phyloP scores from a whole-genome alignment of 202 grass and related monocot species.

The Setaria viridis region DNA sequence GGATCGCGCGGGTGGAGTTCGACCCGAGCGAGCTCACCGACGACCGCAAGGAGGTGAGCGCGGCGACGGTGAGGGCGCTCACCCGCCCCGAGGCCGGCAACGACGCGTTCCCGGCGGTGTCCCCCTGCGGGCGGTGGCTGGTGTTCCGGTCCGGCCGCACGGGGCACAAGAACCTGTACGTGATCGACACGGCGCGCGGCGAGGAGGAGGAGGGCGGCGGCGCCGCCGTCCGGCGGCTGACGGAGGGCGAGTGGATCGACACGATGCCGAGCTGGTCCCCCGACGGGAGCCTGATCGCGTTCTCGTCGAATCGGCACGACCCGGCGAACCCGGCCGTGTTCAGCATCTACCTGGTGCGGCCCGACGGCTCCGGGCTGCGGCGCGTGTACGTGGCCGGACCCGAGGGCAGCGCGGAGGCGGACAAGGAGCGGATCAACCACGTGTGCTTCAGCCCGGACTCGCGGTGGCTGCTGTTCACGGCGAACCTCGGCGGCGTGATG shows the following conservation, averaged over 20 bases:
- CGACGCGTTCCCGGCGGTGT: constrained; percentile 86
- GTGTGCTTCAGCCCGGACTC: constrained; percentile 92
- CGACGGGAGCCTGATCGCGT: constrained; percentile 75
- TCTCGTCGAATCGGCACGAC: constrained; percentile 93
- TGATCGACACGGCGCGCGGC: constrained; percentile 65
- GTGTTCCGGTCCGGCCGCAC: constrained; percentile 86
- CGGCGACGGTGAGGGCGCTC: constrained; percentile 50
- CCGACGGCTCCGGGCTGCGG: constrained; percentile 65
- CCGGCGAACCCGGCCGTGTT: constrained; percentile 60
- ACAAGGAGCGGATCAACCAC: constrained; percentile 90
- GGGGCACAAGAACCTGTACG: constrained; percentile 93
- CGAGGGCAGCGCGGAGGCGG: constrained; percentile 53
- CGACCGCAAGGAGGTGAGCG: constrained; percentile 28
- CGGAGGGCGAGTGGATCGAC: constrained; percentile 86
- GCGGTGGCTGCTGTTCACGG: constrained; percentile 83
- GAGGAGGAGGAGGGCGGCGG: constrained; percentile 36
- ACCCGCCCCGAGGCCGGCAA: constrained; percentile 70
- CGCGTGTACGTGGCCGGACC: constrained; percentile 71
- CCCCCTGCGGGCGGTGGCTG: constrained; percentile 75
- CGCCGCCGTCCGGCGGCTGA: constrained; percentile 48
- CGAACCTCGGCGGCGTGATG: constrained; percentile 65
- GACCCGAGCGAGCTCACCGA: constrained; percentile 54
- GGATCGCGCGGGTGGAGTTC: constrained; percentile 74
- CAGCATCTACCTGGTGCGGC: constrained; percentile 78
- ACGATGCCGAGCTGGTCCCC: constrained; percentile 96